Evolutionary conservation across 2,329 filamentous ascomycete species (phyloP), one percentile per base, ranked within the genome.

Genomic region (Lachnellula hyalina): DNA sequence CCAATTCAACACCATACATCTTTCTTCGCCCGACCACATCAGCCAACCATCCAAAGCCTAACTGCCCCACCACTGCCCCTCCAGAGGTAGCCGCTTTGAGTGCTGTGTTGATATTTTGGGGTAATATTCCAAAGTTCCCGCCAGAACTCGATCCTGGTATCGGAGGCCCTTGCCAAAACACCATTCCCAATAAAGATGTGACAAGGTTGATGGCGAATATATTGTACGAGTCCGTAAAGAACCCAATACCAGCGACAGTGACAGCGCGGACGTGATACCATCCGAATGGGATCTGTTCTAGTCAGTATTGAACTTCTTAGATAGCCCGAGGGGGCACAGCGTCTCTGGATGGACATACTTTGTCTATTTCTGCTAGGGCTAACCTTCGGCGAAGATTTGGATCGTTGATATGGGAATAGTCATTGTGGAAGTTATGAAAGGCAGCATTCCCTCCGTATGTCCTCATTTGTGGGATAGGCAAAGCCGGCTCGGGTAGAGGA

Each of bases 41-140:
- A 49, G 89, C 89, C 38, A 92, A 73, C 76, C 81, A 88, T 56
- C 89, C 89, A 67, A 94, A 94, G 15, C 84, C 72, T 40, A 92
- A 70, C 73, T 93, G 89, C 25, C 89, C 89, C 48, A 94, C 73
- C 25, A 94, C 81, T 28, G 90, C 91, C 41, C 90, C 90, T 28
- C 83, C 85, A 42, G 85, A 90, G 9, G 89, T 93, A 3, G 88
- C 84, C n/a, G 87, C 86, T 69, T 93, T 93, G 69, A 95, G 82
- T 1, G 86, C 84, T 49, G 89, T 89, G 61, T 85, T 86, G 34
- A 87, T 79, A 21, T 76, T 73, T 17, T 79, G 76, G 4, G 89
- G 87, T 48, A 90, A 78, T 38, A 75, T 70, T 12, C 83, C 82
- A 56, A 75, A 28, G 60, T 75, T 80, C 5, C 74, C 77, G 8